Evolutionary conservation across 1,284 basidiomycete genomes (phyloP).

Genomic region (Microbotryum scabiosae): DNA sequence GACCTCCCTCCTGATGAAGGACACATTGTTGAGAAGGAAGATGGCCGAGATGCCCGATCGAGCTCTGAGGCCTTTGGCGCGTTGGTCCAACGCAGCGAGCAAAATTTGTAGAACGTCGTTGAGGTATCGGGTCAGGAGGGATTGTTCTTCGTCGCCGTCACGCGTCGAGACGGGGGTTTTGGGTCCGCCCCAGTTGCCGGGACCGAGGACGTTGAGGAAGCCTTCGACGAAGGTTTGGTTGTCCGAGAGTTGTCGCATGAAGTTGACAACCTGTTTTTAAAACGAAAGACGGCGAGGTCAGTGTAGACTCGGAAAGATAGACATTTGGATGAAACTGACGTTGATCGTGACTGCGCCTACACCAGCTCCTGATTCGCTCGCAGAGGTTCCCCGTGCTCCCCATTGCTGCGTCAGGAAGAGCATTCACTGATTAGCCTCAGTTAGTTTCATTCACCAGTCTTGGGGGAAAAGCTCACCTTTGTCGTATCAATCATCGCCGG

Average conservation of each 20-base stretch:
- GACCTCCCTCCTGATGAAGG: slow-evolving; percentile 34
- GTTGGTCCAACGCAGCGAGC: slow-evolving; percentile 29
- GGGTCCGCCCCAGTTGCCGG: slow-evolving; percentile 36
- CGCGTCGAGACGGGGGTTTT: slow-evolving; percentile 1
- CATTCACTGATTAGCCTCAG: no score
- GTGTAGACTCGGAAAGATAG: no score
- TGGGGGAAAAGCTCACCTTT: slow-evolving; percentile 15
- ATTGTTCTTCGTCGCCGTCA: slow-evolving; percentile 12
- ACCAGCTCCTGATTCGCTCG: no score
- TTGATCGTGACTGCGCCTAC: no score
- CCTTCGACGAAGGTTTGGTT: slow-evolving; percentile 33
- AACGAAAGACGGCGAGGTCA: not conserved
- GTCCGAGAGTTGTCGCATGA: slow-evolving; percentile 35
- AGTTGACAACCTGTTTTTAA: slow-evolving; percentile 33
- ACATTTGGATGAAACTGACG: no score
- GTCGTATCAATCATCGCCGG: slow-evolving; percentile 36
- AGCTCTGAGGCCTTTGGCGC: slow-evolving; percentile 20
- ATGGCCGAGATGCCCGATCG: slow-evolving; percentile 31
- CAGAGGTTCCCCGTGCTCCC: no score
- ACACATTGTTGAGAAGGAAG: slow-evolving; percentile 37
- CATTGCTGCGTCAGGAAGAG: not conserved
- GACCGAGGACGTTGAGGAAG: slow-evolving; percentile 34
- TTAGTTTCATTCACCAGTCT: no score
- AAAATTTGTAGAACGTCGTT: slow-evolving; percentile 32
- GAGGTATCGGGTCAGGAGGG: slow-evolving; percentile 16